A percentile compares a stretch with the other conserved stretches of the same genome.
phyloP scores from a whole-genome alignment of 352 stramenopile genomes.

The Peronospora destructor region DNA sequence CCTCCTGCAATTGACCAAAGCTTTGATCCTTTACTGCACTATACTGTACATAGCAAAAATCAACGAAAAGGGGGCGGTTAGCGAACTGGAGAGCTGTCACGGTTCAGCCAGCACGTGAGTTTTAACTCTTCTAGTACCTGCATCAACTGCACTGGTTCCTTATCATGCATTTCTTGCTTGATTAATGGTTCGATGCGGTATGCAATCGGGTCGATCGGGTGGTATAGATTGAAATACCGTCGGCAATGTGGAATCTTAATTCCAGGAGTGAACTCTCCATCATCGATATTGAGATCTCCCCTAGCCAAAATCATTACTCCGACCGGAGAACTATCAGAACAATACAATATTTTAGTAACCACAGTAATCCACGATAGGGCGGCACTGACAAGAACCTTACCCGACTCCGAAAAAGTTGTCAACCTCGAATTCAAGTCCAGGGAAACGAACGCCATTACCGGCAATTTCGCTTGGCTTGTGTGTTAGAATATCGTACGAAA shows the following conservation, averaged over 20 bases:
- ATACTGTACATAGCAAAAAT: constrained; percentile 25
- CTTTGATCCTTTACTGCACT: constrained; percentile 54
- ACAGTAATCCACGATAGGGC: background rate
- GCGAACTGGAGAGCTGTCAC: background rate
- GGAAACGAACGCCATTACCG: constrained; percentile 64
- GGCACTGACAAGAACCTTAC: constrained; percentile 23
- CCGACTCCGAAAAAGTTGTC: constrained; percentile 84
- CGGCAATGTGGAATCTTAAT: constrained; percentile 76
- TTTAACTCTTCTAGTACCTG: constrained; percentile 28
- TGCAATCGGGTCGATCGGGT: constrained; percentile 88
- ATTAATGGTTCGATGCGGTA: constrained; percentile 89
- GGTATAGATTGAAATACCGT: constrained; percentile 89
- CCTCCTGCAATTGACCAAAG: constrained; percentile 75
- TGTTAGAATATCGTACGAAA: constrained; percentile 89
- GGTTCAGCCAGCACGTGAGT: background rate
- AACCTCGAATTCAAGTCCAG: constrained; percentile 77
- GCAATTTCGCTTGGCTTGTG: constrained; percentile 56
- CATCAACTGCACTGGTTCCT: constrained; percentile 73
- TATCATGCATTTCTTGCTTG: constrained; percentile 84
- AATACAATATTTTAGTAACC: constrained; percentile 3
- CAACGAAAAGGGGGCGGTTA: background rate
- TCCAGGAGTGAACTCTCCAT: constrained; percentile 67
- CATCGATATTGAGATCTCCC: constrained; percentile 68
- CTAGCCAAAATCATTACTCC: constrained; percentile 78
- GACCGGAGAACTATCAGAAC: constrained; percentile 54